These are phyloP conservation scores for Cucurbita pepo DNA, from an alignment of 306 rosid species.

Conservation along the genomic window DNA sequence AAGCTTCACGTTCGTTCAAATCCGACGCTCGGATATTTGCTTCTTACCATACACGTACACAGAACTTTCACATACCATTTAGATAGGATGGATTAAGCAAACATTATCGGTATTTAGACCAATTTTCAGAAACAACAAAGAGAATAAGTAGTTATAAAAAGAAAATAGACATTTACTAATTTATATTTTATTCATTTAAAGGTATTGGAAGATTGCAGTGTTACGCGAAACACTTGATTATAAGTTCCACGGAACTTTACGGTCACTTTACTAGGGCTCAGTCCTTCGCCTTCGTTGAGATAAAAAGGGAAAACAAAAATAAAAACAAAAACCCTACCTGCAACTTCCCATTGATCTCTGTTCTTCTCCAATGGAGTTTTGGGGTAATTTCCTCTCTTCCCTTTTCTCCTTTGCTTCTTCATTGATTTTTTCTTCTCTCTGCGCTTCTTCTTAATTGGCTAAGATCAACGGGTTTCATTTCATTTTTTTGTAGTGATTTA, in stretches of 20 bases:
- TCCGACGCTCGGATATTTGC: no score
- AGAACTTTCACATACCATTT: no score
- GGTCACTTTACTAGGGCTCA: background rate
- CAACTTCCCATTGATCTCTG: background rate
- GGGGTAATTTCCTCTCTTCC: slow-evolving; percentile 22
- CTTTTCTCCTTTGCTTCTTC: background rate
- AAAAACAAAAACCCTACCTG: background rate
- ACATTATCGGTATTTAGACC: no score
- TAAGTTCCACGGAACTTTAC: background rate
- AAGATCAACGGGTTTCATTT: background rate
- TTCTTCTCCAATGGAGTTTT: slow-evolving; percentile 24
- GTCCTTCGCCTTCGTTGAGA: background rate
- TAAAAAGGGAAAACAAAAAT: background rate
- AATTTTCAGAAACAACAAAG: no score
- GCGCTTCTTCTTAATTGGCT: background rate
- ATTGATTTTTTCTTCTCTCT: background rate
- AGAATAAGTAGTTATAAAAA: no score
- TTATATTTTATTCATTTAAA: no score
- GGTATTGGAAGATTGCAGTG: background rate
- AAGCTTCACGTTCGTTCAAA: no score
- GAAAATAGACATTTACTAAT: no score
- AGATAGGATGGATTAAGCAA: no score
- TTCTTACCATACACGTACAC: no score
- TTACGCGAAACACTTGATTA: background rate
- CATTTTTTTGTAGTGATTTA: background rate